Evolutionary conservation across 345 rosid genomes (phyloP), one percentile per base, ranked within the genome.

Genomic region (Pseudoturritis turrita): DNA sequence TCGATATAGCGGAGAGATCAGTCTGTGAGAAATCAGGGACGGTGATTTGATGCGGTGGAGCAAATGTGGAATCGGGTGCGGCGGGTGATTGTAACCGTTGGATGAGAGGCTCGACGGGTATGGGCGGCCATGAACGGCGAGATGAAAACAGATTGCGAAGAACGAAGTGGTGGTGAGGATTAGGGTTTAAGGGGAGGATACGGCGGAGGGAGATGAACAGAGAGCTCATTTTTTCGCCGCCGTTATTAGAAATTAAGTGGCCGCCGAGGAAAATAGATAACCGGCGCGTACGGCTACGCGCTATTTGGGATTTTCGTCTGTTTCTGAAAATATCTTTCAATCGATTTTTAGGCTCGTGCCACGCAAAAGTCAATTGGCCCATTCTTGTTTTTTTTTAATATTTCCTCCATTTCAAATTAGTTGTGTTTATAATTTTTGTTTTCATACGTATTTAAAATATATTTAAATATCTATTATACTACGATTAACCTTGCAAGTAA

Each of bases 1-100:
- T 75, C 51, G 79, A 78, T 64, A 95, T 65, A 54, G 83, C 60
- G 39, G 81, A 62, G 76, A 88, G 72, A 66, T 88, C 83, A 22
- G 72, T 23, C 15, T 33, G 75, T 11, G 83, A 81, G 81, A 75
- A 78, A 22, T 61, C 15, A n/a, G 70, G 45, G 41, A 65, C 10
- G 29, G 80, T 35, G 57, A 17, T 29, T 14, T 71, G 54, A 29
- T 73, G 44, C 47, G 72, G 51, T 26, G 72, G 53, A 41, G 67
- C 28, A 64, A 28, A 22, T 45, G 79, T 59, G 21, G 77, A 49
- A 18, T 67, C 71, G 19, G 37, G 77, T 10, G 23, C 21, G 21
- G 79, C 53, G 36, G 70, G 78, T n/a, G 75, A 72, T 13, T 62
- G 59, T 7, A 78, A 80, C 84, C 84, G 73, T 22, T 65, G 74